phyloP scores from a whole-genome alignment of 768 basidiomycete genomes.

The Rhodotorula graminis region DNA sequence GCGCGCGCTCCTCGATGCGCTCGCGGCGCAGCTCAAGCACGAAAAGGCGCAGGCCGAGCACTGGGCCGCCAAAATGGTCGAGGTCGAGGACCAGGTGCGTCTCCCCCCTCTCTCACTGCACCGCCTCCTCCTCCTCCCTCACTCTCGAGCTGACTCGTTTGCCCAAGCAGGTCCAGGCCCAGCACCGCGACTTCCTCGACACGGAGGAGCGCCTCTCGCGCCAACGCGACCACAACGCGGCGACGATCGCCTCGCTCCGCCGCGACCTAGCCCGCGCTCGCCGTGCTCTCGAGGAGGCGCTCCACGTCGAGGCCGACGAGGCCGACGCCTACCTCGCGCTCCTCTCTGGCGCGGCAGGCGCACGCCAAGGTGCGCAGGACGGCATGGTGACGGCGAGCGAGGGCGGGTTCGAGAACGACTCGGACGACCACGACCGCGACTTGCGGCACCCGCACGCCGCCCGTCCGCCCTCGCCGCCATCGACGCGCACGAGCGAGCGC shows the following conservation, averaged over 20 bases:
- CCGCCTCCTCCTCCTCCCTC: not conserved
- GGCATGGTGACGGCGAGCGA: not conserved
- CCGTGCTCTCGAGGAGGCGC: slow-evolving; percentile 4
- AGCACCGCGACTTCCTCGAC: slow-evolving; percentile 25
- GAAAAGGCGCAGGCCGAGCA: not conserved
- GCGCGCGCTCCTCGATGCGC: slow-evolving; percentile 8
- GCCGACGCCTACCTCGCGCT: slow-evolving; percentile 11
- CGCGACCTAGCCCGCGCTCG: not conserved
- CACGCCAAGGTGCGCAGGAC: not conserved
- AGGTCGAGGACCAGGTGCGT: slow-evolving; percentile 6
- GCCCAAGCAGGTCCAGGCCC: slow-evolving; percentile 12
- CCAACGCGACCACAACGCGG: slow-evolving; percentile 1
- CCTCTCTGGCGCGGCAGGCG: not conserved
- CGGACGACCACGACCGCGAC: too few species aligned
- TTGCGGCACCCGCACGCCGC: too few species aligned
- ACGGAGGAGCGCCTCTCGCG: slow-evolving; percentile 1
- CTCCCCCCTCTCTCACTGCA: too few species aligned
- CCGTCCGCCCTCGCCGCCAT: not conserved
- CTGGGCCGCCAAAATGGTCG: slow-evolving; percentile 4
- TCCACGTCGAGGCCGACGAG: slow-evolving; percentile 13
- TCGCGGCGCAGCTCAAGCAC: slow-evolving; percentile 14
- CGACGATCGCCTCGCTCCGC: slow-evolving; percentile 2
- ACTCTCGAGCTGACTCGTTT: not conserved
- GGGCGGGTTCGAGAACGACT: too few species aligned
- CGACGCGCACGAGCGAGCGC: not conserved